These are phyloP conservation scores for Backusella tarrabulga DNA, from an alignment of 192 early-diverging fungal genomes.

Conservation along the genomic window DNA sequence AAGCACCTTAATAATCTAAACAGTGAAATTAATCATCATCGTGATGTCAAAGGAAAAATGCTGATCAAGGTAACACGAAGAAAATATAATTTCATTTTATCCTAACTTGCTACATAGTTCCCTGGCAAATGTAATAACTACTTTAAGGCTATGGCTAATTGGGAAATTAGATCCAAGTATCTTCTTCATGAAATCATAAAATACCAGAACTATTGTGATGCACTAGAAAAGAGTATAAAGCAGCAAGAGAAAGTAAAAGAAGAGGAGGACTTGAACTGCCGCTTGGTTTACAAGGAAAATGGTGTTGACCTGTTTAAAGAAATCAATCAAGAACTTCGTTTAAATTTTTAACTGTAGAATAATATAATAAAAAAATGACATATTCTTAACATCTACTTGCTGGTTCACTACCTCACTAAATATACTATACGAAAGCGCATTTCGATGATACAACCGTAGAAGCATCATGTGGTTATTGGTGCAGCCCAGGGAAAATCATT, in stretches of 20 bases:
- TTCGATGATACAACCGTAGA: neutral
- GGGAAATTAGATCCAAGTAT: conserved; percentile 74
- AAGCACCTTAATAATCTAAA: conserved; percentile 62
- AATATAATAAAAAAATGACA: neutral
- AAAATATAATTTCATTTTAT: neutral
- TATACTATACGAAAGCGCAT: too few relatives aligned
- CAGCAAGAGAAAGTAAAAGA: conserved; percentile 2
- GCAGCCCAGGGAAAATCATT: neutral
- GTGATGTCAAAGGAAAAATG: conserved; percentile 48
- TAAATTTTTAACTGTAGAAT: neutral
- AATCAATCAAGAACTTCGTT: conserved; percentile 10
- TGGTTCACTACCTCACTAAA: neutral
- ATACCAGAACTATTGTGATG: conserved; percentile 77
- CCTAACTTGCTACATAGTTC: conserved; percentile 41
- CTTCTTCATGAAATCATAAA: conserved; percentile 79
- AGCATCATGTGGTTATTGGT: neutral
- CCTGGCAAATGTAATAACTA: conserved; percentile 47
- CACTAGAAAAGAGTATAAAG: conserved; percentile 51
- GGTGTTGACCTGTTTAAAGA: conserved; percentile 16
- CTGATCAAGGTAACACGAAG: conserved; percentile 23
- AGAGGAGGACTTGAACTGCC: neutral
- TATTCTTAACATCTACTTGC: neutral
- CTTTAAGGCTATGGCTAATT: conserved; percentile 68
- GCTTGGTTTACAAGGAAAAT: neutral
- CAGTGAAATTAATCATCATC: conserved; percentile 64